These are phyloP conservation scores for Spergularia bocconei DNA, from an alignment of 148 eudicot genomes.

Conservation along the genomic window DNA sequence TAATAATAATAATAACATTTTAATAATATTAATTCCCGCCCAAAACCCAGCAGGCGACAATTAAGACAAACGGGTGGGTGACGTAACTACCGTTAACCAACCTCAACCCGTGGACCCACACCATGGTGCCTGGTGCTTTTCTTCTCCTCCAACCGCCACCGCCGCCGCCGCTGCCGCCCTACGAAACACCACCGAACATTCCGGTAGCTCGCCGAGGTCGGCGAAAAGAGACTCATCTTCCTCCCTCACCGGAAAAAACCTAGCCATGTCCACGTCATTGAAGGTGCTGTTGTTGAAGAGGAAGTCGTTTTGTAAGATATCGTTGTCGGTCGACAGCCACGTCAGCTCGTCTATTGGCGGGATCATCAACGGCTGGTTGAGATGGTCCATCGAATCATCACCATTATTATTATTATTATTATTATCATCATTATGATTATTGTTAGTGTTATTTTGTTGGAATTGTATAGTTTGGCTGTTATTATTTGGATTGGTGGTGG, in stretches of 20 bases:
- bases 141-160: constrained; percentile 21
- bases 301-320: constrained; percentile 19
- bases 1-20: not conserved
- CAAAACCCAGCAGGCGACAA: constrained; percentile 6
- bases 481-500: not conserved
- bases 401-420: not conserved
- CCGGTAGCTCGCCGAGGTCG: constrained; percentile 89
- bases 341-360: constrained; percentile 26
- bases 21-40: constrained; percentile 6
- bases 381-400: constrained; percentile 1
- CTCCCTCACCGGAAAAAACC: constrained; percentile 53
- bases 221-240: constrained; percentile 80
- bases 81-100: not conserved
- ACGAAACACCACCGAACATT: constrained; percentile 69
- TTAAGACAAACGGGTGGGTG: constrained; percentile 24
- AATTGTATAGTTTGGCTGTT: constrained; percentile 3
- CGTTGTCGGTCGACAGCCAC: constrained; percentile 19
- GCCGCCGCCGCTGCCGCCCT: constrained; percentile 27
- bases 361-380: not conserved
- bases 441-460: not conserved
- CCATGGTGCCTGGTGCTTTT: constrained; percentile 35
- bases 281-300: constrained; percentile 12
- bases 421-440: not conserved
- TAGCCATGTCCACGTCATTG: constrained; percentile 33
- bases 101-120: constrained; percentile 55